Evolutionary conservation across 1,139 yeast genomes (phyloP).

Genomic region (Sugiyamaella novakii): DNA sequence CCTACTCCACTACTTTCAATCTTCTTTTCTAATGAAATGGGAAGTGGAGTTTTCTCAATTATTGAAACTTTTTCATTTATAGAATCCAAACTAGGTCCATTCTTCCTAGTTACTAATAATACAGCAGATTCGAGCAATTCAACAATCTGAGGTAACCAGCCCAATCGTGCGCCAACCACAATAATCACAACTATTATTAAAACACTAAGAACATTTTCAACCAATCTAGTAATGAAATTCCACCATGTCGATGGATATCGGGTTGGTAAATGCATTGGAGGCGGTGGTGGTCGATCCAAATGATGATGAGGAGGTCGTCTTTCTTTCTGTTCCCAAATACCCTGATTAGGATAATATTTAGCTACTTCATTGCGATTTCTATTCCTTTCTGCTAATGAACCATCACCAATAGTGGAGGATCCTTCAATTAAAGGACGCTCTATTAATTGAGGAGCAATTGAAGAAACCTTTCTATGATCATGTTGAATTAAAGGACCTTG

Average conservation of each 20-base stretch:
- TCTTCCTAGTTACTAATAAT: conserved; percentile 21
- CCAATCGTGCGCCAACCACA: conserved; percentile 45
- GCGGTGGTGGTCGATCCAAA: neutral
- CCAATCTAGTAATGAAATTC: conserved; percentile 37
- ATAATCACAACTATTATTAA: conserved; percentile 42
- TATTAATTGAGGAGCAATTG: conserved; percentile 3
- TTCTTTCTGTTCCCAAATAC: conserved; percentile 6
- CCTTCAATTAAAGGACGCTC: conserved; percentile 14
- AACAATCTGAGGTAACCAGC: conserved; percentile 46
- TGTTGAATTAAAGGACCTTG: conserved; percentile 12
- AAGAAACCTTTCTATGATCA: neutral
- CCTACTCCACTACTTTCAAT: conserved; percentile 6
- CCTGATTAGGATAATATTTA: conserved; percentile 15
- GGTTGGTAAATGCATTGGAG: conserved; percentile 20
- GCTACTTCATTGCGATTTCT: conserved; percentile 17
- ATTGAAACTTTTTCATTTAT: neutral
- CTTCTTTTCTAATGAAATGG: neutral
- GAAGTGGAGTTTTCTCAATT: conserved; percentile 1
- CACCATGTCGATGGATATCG: conserved; percentile 30
- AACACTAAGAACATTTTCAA: conserved; percentile 55
- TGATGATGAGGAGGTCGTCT: neutral
- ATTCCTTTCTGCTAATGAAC: neutral
- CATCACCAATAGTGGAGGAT: neutral
- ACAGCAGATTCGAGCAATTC: conserved; percentile 28
- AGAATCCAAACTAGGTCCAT: conserved; percentile 6